A percentile compares a stretch with the other conserved stretches of the same genome.
Conservation (phyloP, 2,329 filamentous ascomycete genomes). For the Seiridium cupressi region DNA sequence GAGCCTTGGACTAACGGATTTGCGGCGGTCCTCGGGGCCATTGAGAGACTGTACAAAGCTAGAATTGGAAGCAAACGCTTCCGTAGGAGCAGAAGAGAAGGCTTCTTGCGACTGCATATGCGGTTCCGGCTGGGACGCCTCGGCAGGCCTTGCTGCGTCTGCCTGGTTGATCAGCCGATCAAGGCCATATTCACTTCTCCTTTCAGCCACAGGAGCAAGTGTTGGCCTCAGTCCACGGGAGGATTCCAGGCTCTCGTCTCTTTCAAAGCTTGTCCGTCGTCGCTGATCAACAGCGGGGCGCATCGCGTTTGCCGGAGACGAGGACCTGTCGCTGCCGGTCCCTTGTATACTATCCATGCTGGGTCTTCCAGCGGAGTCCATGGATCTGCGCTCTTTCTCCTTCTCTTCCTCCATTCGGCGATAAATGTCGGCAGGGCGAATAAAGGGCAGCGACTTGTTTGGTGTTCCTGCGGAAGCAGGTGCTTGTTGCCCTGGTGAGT, state of each 20-base stretch:
- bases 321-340: constrained; percentile 17
- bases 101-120: constrained; percentile 6
- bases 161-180: constrained; percentile 34
- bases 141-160: neutral
- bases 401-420: constrained; percentile 67
- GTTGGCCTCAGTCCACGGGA: constrained; percentile 35
- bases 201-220: constrained; percentile 54
- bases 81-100: neutral
- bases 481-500: constrained; percentile 34
- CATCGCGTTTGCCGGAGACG: constrained; percentile 11
- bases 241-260: constrained; percentile 33
- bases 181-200: constrained; percentile 58
- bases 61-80: neutral
- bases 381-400: constrained; percentile 51
- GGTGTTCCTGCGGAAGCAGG: constrained; percentile 32
- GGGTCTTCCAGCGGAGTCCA: constrained; percentile 53
- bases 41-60: neutral
- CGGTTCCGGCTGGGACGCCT: neutral
- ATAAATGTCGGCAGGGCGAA: constrained; percentile 77
- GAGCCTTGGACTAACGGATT: constrained; percentile 54
- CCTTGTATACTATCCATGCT: constrained; percentile 50
- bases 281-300: constrained; percentile 20
- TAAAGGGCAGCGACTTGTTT: constrained; percentile 58
- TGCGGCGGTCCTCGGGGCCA: constrained; percentile 17
- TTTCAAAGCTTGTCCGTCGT: constrained; percentile 23